phyloP scores from a whole-genome alignment of 495 filamentous ascomycete species.

The Tuber microsphaerosporum region DNA sequence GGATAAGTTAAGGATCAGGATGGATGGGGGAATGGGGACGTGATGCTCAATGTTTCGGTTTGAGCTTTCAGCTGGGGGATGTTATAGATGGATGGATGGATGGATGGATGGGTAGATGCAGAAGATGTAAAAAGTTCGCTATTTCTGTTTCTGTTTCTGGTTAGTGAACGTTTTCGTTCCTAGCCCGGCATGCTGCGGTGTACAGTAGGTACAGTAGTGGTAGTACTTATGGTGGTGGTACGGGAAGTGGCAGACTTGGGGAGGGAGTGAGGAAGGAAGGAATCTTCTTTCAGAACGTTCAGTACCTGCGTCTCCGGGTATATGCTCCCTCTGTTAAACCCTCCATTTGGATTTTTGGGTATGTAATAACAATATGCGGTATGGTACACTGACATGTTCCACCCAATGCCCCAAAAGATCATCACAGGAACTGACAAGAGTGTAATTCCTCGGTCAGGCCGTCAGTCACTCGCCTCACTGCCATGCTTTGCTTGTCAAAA shows the following conservation, averaged over 20 bases:
- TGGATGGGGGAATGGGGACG: not conserved
- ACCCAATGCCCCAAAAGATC: not conserved
- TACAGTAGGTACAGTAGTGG: not conserved
- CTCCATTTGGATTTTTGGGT: not conserved
- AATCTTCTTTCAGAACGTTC: conserved; percentile 2
- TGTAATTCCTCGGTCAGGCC: not conserved
- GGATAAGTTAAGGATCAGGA: not conserved
- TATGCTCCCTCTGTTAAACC: not conserved
- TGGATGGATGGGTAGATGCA: not conserved
- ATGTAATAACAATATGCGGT: not conserved
- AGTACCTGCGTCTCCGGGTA: conserved; percentile 1
- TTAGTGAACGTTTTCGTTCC: not conserved
- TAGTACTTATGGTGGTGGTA: not conserved
- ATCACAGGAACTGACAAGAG: not conserved
- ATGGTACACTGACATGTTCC: not conserved
- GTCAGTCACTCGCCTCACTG: not conserved
- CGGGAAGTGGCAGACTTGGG: not conserved
- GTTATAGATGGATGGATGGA: not conserved
- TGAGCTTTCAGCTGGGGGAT: not conserved
- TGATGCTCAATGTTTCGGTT: conserved; percentile 2
- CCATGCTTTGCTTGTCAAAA: not conserved
- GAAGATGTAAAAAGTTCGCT: not conserved
- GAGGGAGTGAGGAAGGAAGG: too few relatives aligned
- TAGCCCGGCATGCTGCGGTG: not conserved
- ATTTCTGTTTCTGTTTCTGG: not conserved